Evolutionary conservation across 257 asterid species (phyloP), one percentile per base, ranked within the genome.

Genomic region (Solanum appendiculatum): DNA sequence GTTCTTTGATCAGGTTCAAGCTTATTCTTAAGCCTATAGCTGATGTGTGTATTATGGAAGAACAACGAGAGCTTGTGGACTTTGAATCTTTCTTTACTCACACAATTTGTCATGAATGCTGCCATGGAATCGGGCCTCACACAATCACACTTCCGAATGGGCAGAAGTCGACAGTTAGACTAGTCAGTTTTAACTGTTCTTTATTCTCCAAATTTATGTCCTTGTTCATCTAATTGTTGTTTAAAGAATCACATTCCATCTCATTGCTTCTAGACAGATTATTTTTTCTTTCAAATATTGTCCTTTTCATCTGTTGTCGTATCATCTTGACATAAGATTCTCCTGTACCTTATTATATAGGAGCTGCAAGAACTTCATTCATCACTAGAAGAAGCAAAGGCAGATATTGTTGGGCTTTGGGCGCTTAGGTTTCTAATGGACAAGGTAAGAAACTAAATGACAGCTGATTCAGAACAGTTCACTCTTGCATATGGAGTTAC

Each of bases 121-220:
- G 98, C 91, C 99, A 97, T 86, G 98, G 98, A 87, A 97, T 97
- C 88, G 99, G 99, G 63, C 99, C 99, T 87, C 99, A 97, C 88
- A 88, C 99, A 29, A 95, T 97, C 82, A 92, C 90, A 58, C 98
- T 95, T 77, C 98, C 98, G 1, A 89, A 93, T 85, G 99, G 99
- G 85, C 82, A 91, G 87, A 89, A 89, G 86, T 97, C 99, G 40
- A 97, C 99, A 34, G 99, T 97, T 86, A 93, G 99, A 94, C 90
- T 94, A 98, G 99, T 97, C 88, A 40, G 93, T 90, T 66, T 85
- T 78, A 34, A 23, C 36, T 70, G 15, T 42, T 51, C 46, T 84
- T 84, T 58, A 4, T 64, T 84, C 58, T 58, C 74, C 75, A 34
- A 39, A 60, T 63, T 85, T 27, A n/a, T 29, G 64, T 18, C 66